Conservation (phyloP, 2,329 filamentous ascomycete genomes). For the Colletotrichum nymphaeae region DNA sequence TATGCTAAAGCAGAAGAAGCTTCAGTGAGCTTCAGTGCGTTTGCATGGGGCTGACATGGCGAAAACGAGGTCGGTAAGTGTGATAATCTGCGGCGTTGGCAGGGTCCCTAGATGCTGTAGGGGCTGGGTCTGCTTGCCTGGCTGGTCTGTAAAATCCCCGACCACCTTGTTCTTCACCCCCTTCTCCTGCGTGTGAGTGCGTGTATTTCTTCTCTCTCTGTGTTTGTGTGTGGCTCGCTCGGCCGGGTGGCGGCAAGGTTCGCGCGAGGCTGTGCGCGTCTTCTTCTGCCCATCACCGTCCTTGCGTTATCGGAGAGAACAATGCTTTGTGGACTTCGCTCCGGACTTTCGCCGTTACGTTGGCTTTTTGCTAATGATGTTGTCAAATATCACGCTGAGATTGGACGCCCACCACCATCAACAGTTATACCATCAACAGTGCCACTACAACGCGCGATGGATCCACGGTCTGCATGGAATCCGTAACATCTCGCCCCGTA, state of each 20-base stretch:
- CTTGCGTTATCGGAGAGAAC: constrained; percentile 26
- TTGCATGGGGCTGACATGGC: background rate
- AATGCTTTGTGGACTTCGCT: constrained; percentile 26
- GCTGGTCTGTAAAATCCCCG: background rate
- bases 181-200: background rate
- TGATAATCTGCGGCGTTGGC: constrained; percentile 14
- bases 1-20: background rate
- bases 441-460: background rate
- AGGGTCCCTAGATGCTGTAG: constrained; percentile 7
- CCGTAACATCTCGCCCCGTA: background rate
- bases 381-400: background rate
- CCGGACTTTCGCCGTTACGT: background rate
- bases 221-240: background rate
- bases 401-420: background rate
- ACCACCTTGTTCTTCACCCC: background rate
- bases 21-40: background rate
- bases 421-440: background rate
- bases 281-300: background rate
- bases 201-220: background rate
- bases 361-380: constrained; percentile 3
- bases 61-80: background rate
- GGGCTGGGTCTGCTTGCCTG: constrained; percentile 2
- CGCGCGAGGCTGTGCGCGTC: constrained; percentile 23
- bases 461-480: background rate
- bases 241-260: constrained; percentile 17